A percentile compares a stretch with the other conserved stretches of the same genome.
phyloP scores from a whole-genome alignment of 805 yeast genomes.

The Tetrapisispora namnaoensis region DNA sequence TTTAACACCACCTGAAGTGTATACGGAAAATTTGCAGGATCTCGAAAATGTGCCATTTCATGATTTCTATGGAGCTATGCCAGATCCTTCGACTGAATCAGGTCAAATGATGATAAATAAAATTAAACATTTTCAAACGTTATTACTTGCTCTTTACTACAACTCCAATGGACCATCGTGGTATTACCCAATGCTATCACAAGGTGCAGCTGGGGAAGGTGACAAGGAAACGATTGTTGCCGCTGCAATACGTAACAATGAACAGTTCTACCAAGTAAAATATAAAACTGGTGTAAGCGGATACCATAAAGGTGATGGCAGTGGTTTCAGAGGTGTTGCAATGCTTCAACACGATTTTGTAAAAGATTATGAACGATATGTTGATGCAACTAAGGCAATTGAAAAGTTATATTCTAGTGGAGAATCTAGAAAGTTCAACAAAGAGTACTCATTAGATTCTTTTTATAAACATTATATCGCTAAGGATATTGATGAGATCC shows the following conservation, averaged over 20 bases:
- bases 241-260: conserved; percentile 43
- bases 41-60: conserved; percentile 38
- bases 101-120: conserved; percentile 63
- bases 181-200: conserved; percentile 62
- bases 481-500: conserved; percentile 4
- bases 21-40: conserved; percentile 11
- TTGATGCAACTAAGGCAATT: conserved; percentile 8
- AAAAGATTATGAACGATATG: conserved; percentile 38
- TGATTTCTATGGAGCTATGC: conserved; percentile 53
- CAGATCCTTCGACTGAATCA: conserved; percentile 64
- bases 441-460: conserved; percentile 3
- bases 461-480: conserved; percentile 8
- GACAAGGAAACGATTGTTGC: conserved; percentile 69
- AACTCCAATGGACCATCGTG: conserved; percentile 57
- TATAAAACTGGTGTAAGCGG: conserved; percentile 33
- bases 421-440: conserved; percentile 5
- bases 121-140: conserved; percentile 44
- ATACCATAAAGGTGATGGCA: conserved; percentile 18
- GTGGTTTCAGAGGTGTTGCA: conserved; percentile 50
- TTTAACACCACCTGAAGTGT: conserved; percentile 25
- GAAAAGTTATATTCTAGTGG: conserved; percentile 1
- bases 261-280: conserved; percentile 43
- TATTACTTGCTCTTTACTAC: conserved; percentile 54
- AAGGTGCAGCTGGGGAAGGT: conserved; percentile 72
- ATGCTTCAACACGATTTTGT: conserved; percentile 70